Evolutionary conservation across 768 basidiomycete genomes (phyloP), one percentile per base, ranked within the genome.

Genomic region (Mycena latifolia): DNA sequence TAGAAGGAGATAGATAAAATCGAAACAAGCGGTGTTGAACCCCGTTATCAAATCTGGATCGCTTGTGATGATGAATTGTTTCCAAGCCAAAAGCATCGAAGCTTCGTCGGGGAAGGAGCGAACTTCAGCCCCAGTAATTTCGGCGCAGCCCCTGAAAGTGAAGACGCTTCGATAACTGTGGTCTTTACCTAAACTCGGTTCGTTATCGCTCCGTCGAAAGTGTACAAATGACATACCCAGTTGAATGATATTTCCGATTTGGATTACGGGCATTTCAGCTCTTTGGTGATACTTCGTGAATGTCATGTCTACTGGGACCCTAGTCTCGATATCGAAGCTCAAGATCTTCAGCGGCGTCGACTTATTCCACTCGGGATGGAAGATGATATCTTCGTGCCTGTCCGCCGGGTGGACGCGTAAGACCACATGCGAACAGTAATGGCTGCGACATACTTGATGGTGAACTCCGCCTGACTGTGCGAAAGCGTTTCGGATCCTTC

Each of bases 81-180:
- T 80, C 92, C 92, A 93, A 27, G 79, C 79, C 15, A 80, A 70
- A 54, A 93, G 81, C 79, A 93, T 76, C 31, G 84, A 75, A 9
- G 65, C 71, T 73, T 93, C 92, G 45, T 86, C 79, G 43, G 86
- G 73, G 75, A 87, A 91, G 24, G 85, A 85, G 29, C 90, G 79
- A 1, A 93, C 91, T 72, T 92, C 87, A 0, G 92, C 90, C n/a
- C 92, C 92, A 56, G 90, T 88, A 50, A 93, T 93, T 69, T 90
- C 84, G 0, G 91, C 79, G 74, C 92, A 93, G 3, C 87, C 86
- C 66, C 90, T 89, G 50, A 93, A 84, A 3, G 92, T 92, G 76
- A 93, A 93, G 28, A 93, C 83, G 65, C 91, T 92, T 15, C 92
- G 86, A 61, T 53, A 63, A 39, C 22, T 43, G 41, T 5, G 20